Evolutionary conservation across 2,329 filamentous ascomycete species (phyloP), one percentile per base, ranked within the genome.

Genomic region (Diaporthe caulivora): DNA sequence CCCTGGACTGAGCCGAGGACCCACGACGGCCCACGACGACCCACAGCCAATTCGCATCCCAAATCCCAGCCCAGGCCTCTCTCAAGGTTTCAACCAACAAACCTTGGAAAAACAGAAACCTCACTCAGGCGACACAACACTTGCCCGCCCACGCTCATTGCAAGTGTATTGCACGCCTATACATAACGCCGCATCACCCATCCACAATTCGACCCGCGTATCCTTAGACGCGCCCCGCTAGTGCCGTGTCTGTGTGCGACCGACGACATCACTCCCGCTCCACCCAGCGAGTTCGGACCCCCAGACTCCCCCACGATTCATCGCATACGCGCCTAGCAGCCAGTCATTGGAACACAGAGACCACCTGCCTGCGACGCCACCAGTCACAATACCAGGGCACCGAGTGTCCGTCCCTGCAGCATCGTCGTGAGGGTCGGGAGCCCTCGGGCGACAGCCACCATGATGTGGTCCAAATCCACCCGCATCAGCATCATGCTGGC

Each of bases 401-500:
- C 10, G 47, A 29, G 24, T 26, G 49, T 17, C 31, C 47, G 6
- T 37, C 31, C n/a, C 65, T n/a, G 47, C 49, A 62, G 44, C 37
- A 44, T 29, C 51, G 31, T 73, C 60, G 67, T 69, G 65, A 68
- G 73, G 58, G 60, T 37, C 31, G 53, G 47, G 60, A 58, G 67
- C 69, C 70, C 70, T 72, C 72, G 34, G 34, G 54, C 77, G 74
- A 54, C 76, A 76, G 67, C 49, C 75, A 78, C 74, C 77, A 97
- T 97, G 95, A 93, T 89, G 77, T 93, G 96, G 88, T 97, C 95
- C 80, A 99, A 99, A 84, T 94, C 93, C 77, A 94, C 93, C 79
- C 92, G 96, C 83, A 98, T 99, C 82, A 90, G 94, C 84, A 93
- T 98, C 82, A 94, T 99, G 89, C 91, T 99, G 82, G 93, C 87